Conservation (phyloP, 192 early-diverging fungal species). For the Podila horticola region DNA sequence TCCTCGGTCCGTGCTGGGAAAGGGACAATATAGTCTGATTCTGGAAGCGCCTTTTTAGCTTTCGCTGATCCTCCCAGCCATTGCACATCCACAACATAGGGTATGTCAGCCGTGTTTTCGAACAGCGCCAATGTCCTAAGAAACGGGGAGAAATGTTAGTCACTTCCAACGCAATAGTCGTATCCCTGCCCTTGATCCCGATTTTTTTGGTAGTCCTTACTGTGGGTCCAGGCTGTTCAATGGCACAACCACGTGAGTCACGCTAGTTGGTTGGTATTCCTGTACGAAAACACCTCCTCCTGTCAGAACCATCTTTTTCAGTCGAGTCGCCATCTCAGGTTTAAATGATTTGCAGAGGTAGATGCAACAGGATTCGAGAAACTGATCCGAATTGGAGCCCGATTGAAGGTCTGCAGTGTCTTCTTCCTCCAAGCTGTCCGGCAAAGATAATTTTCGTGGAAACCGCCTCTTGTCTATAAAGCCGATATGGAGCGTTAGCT, state of each 20-base stretch:
- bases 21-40: conserved; percentile 33
- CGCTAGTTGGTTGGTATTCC: conserved; percentile 23
- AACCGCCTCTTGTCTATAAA: no score
- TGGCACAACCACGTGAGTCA: conserved; percentile 43
- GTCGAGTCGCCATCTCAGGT: not conserved
- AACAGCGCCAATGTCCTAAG: conserved; percentile 24
- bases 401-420: not conserved
- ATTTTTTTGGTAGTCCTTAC: not conserved
- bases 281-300: conserved; percentile 26
- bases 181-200: not conserved
- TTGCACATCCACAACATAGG: conserved; percentile 31
- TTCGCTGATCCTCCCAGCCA: conserved; percentile 27
- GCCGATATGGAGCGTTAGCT: no score
- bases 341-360: conserved; percentile 23
- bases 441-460: no score
- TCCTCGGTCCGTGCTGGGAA: conserved; percentile 37
- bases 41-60: conserved; percentile 20
- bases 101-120: not conserved
- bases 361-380: conserved; percentile 34
- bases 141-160: not conserved
- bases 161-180: not conserved
- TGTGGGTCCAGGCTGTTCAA: conserved; percentile 12
- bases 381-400: conserved; percentile 2
- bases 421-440: not conserved
- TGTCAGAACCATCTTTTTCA: conserved; percentile 29